phyloP scores from a whole-genome alignment of 1,284 basidiomycete species.

The Cystobasidium slooffiae region DNA sequence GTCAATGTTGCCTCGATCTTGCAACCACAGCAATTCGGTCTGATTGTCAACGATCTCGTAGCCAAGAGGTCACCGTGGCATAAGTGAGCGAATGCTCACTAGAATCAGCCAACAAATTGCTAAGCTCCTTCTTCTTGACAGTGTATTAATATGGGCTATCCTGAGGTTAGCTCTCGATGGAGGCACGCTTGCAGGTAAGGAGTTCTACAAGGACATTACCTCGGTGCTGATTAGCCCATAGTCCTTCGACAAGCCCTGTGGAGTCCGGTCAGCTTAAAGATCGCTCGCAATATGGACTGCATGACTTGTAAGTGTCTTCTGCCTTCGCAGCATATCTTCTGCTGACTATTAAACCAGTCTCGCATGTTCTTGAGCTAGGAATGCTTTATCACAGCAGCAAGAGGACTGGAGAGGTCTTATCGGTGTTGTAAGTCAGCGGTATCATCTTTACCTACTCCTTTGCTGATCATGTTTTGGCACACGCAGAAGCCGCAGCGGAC shows the following conservation, averaged over 20 bases:
- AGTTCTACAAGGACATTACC: not conserved
- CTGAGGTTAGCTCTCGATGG: not conserved
- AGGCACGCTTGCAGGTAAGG: not conserved
- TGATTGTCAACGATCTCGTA: conserved; percentile 63
- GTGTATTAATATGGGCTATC: conserved; percentile 17
- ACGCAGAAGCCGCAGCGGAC: no score
- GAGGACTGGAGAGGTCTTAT: conserved; percentile 69
- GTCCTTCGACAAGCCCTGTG: conserved; percentile 13
- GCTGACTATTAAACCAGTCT: conserved; percentile 50
- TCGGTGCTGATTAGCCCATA: not conserved
- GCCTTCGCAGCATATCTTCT: not conserved
- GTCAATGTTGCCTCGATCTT: conserved; percentile 74
- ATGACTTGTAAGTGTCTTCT: conserved; percentile 2
- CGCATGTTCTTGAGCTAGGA: conserved; percentile 77
- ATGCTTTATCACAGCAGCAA: conserved; percentile 80
- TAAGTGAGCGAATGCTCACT: conserved; percentile 52
- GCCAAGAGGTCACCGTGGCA: conserved; percentile 53
- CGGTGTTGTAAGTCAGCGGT: conserved; percentile 47
- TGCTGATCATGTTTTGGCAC: not conserved
- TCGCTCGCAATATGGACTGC: conserved; percentile 1
- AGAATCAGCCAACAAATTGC: no score
- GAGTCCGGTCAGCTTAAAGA: conserved; percentile 11
- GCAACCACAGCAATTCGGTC: conserved; percentile 73
- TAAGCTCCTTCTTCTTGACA: conserved; percentile 67
- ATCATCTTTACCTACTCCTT: not conserved